These are phyloP conservation scores for Oemleria cerasiformis DNA, from an alignment of 306 rosid genomes.

Conservation along the genomic window DNA sequence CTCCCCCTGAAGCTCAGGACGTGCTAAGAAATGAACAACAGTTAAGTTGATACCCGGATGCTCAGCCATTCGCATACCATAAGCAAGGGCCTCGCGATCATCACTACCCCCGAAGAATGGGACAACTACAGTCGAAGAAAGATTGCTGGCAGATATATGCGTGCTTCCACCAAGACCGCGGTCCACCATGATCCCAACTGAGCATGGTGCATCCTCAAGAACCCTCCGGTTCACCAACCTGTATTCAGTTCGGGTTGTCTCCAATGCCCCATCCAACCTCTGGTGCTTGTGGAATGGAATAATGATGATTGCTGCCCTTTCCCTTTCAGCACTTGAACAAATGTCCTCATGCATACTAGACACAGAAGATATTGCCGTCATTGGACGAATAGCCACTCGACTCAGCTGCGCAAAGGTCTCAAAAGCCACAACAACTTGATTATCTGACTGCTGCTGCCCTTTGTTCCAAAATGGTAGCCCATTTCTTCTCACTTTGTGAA, in stretches of 20 bases:
- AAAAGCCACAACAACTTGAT: constrained; percentile 56
- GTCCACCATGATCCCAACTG: constrained; percentile 70
- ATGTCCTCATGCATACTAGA: constrained; percentile 53
- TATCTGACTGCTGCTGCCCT: constrained; percentile 10
- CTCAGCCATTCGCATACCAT: constrained; percentile 59
- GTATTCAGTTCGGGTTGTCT: constrained; percentile 42
- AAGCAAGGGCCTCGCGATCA: constrained; percentile 64
- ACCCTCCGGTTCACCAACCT: constrained; percentile 43
- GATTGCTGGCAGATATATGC: constrained; percentile 51
- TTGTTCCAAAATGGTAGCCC: constrained; percentile 72
- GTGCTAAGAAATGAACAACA: constrained; percentile 29
- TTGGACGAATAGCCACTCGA: constrained; percentile 59
- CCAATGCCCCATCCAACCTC: constrained; percentile 52
- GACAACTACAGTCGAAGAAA: constrained; percentile 38
- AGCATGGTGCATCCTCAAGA: constrained; percentile 56
- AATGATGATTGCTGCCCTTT: constrained; percentile 54
- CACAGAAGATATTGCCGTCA: constrained; percentile 60
- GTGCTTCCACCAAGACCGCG: constrained; percentile 66
- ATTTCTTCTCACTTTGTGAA: constrained; percentile 53
- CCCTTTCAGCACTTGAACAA: constrained; percentile 42
- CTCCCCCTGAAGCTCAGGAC: constrained; percentile 25
- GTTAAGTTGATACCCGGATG: constrained; percentile 61
- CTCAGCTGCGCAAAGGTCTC: constrained; percentile 56
- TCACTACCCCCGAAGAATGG: constrained; percentile 61
- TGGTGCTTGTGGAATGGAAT: constrained; percentile 68